These are phyloP conservation scores for Intubia oerlemansii DNA, from an alignment of 2,329 filamentous ascomycete genomes.

Conservation along the genomic window DNA sequence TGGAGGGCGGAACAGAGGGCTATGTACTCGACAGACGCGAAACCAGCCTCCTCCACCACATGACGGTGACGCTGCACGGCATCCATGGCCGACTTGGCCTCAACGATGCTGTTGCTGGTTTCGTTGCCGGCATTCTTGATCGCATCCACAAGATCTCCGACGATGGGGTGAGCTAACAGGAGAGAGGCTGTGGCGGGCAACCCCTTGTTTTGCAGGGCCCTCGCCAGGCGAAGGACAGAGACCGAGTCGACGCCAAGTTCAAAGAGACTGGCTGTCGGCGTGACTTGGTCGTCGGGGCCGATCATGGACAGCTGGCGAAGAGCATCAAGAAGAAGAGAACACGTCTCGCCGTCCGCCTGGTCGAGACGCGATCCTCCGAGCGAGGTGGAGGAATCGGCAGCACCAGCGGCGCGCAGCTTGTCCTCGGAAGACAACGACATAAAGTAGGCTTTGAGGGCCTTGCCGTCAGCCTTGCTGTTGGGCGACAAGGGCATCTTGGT, in stretches of 20 bases:
- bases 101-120: no score
- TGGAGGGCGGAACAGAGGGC: conserved; percentile 72
- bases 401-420: conserved; percentile 37
- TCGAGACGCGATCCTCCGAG: no score
- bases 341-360: no score
- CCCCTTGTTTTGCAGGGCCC: conserved; percentile 39
- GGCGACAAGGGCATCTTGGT: conserved; percentile 56
- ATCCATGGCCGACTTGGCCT: no score
- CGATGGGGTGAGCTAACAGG: conserved; percentile 40
- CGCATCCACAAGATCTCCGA: conserved; percentile 23
- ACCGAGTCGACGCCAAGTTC: conserved; percentile 81
- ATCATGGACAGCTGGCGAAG: conserved; percentile 31
- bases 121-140: no score
- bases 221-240: conserved; percentile 50
- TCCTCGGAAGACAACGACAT: conserved; percentile 33
- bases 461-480: conserved; percentile 77
- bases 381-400: no score
- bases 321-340: conserved; percentile 13
- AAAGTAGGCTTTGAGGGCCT: conserved; percentile 46
- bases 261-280: conserved; percentile 46
- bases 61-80: no score
- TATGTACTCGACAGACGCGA: no score
- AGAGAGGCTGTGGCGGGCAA: conserved; percentile 43
- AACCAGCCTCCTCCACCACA: no score
- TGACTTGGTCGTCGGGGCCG: conserved; percentile 19